Conservation (phyloP, 305 asterid genomes). For the Vinca major region DNA sequence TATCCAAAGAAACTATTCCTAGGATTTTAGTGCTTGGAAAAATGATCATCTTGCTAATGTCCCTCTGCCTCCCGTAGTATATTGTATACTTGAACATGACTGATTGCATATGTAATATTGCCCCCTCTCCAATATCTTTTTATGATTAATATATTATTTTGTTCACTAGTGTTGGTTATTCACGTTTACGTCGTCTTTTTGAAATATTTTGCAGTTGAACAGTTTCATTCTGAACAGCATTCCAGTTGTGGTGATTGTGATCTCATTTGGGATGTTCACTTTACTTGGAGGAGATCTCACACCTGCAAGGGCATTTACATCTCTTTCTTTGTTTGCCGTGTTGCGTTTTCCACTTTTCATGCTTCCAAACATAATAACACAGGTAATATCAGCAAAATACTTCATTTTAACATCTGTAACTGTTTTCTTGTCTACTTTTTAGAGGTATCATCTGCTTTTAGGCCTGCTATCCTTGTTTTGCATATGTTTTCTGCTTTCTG, state of each 20-base stretch:
- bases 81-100: not conserved
- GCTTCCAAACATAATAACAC: conserved; percentile 92
- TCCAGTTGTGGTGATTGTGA: conserved; percentile 91
- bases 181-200: conserved; percentile 1
- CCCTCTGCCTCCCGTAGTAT: not conserved
- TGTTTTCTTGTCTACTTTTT: not conserved
- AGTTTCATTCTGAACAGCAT: conserved; percentile 72
- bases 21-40: not conserved
- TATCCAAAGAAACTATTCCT: not conserved
- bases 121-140: not conserved
- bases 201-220: conserved; percentile 51
- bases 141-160: not conserved
- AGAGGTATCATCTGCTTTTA: not conserved
- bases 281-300: conserved; percentile 91
- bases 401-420: not conserved
- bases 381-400: conserved; percentile 35
- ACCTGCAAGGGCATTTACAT: conserved; percentile 94
- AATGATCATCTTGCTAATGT: not conserved
- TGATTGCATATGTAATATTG: not conserved
- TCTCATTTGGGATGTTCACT: conserved; percentile 67
- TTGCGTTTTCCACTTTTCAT: conserved; percentile 79
- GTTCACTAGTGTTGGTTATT: not conserved
- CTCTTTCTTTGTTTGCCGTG: conserved; percentile 86
- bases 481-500: not conserved
- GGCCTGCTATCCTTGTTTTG: not conserved